Conservation (phyloP, 306 rosid species). For the Styphnolobium japonicum region DNA sequence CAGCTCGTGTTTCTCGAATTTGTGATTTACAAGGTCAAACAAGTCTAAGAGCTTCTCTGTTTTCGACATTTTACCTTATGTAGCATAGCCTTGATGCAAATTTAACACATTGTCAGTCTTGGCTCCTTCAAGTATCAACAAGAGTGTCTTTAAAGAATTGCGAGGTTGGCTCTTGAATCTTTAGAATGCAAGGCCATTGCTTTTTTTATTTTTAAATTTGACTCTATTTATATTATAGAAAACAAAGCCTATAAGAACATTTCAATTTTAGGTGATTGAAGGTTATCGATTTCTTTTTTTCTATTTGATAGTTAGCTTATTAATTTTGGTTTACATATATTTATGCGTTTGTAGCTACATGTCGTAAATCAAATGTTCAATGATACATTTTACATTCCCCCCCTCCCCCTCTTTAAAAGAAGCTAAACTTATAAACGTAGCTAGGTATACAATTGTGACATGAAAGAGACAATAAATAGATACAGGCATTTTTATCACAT, state of each 20-base stretch:
- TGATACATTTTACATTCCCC: neutral
- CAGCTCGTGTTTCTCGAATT: neutral
- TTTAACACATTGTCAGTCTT: neutral
- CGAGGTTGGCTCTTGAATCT: neutral
- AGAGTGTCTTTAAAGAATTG: slow-evolving; percentile 8
- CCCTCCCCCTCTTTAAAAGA: neutral
- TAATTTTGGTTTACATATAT: neutral
- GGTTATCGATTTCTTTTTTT: neutral
- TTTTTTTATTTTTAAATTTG: neutral
- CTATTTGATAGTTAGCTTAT: neutral
- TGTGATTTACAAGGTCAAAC: slow-evolving; percentile 2
- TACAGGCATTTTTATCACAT: neutral
- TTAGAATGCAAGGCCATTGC: neutral
- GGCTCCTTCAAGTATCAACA: neutral
- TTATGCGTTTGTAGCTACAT: neutral
- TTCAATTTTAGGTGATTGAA: neutral
- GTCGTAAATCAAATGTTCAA: neutral
- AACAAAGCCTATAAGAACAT: neutral
- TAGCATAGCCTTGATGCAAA: neutral
- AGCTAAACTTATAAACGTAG: neutral
- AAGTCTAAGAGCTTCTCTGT: neutral
- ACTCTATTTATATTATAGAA: neutral
- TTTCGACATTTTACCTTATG: slow-evolving; percentile 6
- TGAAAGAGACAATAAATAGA: neutral
- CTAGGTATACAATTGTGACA: neutral